Base-by-base conservation (phyloP, 176 grass and related monocot species). In the Bromus sterilis region DNA sequence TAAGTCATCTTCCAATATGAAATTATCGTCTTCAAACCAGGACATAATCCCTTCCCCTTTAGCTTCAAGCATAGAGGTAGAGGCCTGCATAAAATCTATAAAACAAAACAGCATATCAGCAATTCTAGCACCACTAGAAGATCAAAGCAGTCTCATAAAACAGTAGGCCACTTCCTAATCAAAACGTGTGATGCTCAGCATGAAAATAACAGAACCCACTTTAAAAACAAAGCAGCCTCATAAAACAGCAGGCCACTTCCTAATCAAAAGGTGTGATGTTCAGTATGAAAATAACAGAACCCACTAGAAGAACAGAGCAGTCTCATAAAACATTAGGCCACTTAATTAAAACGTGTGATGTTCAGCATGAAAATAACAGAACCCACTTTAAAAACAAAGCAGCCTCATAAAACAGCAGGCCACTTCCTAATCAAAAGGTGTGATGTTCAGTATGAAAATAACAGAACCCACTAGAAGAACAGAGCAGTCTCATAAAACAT, bases 1-100 rank as follows among this genome's bases (percentile, higher is more conserved):
- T 51, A 84, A 39, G 56, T 80, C 91, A 64, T 95, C 93, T 23
- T 98, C 93, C 75, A 98, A 82, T 72, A 98, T 91, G 34, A 98
- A 95, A 80, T 91, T 90, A 63, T 95, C 90, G 29, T 95, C 84
- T 71, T 76, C 66, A 62, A 85, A 93, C 71, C 82, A 86, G 63
- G 92, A 89, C 76, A 93, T 43, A 56, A 91, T 90, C 30, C 39
- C 74, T 65, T 95, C 89, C 66, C 87, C 87, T 81, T 82, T 95
- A 23, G 79, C 76, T 77, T 91, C 89, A 51, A 98, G 76, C 86
- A 98, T 93, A 74, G 88, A 95, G n/a, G 88, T 86, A 59, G 88
- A 84, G 60, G 76, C 87, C 78, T 91, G 89, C 78, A 95, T 80
- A 61, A 98, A 89, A 91, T 80, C 96, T 98, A 76, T 21, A 71